These are phyloP conservation scores for Lachancea thermotolerans DNA, from an alignment of 805 yeast genomes.

Conservation along the genomic window DNA sequence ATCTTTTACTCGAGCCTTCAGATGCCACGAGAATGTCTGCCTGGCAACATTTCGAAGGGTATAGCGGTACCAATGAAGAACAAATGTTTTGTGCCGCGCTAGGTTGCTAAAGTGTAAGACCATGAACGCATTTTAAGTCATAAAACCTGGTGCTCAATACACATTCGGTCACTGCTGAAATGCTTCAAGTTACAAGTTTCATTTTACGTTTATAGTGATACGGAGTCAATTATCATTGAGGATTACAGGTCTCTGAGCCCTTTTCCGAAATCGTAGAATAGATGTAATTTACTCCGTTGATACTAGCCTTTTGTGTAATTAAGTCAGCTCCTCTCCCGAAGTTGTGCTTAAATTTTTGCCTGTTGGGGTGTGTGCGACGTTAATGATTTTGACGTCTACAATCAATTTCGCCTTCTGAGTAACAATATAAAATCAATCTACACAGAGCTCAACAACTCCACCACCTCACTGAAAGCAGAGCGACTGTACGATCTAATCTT, in stretches of 20 bases:
- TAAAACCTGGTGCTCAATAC: neutral
- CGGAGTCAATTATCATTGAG: neutral
- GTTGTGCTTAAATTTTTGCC: no score
- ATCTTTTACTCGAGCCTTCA: constrained; percentile 11
- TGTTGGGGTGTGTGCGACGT: no score
- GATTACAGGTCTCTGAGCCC: neutral
- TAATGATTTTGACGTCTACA: no score
- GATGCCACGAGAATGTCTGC: constrained; percentile 12
- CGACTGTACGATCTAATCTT: no score
- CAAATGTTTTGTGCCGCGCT: constrained; percentile 25
- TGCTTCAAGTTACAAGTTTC: no score
- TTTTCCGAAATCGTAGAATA: neutral
- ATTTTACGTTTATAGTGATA: neutral
- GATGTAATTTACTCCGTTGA: no score
- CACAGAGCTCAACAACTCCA: no score
- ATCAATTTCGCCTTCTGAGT: no score
- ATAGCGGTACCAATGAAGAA: constrained; percentile 27
- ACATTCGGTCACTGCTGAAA: neutral
- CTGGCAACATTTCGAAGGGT: constrained; percentile 24
- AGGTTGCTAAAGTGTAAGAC: constrained; percentile 28
- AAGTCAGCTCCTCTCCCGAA: no score
- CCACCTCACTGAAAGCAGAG: no score
- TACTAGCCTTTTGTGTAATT: no score
- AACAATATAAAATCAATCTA: no score
- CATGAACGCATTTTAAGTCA: constrained; percentile 10